Percentiles rank a stretch among this genome's conserved stretches.
phyloP scores from a whole-genome alignment of 164 flowering plant genomes.

The Vitis rotundifolia region DNA sequence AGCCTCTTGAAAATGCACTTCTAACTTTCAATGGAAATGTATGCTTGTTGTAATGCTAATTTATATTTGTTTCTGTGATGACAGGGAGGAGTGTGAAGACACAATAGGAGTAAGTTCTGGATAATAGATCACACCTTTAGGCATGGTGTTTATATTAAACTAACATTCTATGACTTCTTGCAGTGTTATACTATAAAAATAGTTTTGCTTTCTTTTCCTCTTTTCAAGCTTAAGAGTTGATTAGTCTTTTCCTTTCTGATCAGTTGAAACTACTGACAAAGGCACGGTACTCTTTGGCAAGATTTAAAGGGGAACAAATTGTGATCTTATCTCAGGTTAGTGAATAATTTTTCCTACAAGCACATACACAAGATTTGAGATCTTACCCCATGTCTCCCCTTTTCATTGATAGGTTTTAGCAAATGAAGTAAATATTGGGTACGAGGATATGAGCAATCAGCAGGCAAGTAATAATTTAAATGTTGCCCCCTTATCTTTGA shows the following conservation, averaged over 20 bases:
- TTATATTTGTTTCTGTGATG: slow-evolving; percentile 13
- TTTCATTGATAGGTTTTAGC: slow-evolving; percentile 69
- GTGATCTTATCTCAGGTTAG: slow-evolving; percentile 91
- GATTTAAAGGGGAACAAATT: slow-evolving; percentile 89
- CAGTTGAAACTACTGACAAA: slow-evolving; percentile 84
- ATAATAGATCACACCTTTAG: background rate
- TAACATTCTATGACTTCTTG: background rate
- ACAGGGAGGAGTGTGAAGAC: slow-evolving; percentile 92
- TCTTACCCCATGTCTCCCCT: background rate
- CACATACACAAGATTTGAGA: background rate
- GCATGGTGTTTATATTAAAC: background rate
- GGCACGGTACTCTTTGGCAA: slow-evolving; percentile 87
- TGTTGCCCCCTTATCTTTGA: background rate
- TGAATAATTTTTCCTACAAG: background rate
- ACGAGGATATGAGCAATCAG: slow-evolving; percentile 91
- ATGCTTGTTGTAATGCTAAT: background rate
- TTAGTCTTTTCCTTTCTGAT: slow-evolving; percentile 14
- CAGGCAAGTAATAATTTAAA: slow-evolving; percentile 51
- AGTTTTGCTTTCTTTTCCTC: background rate
- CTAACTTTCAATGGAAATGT: background rate
- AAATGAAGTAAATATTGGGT: slow-evolving; percentile 88
- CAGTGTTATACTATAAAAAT: background rate
- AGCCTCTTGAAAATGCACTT: background rate
- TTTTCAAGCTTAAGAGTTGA: background rate
- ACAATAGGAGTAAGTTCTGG: slow-evolving; percentile 73